phyloP scores from a whole-genome alignment of 2,329 filamentous ascomycete species.

The Coniochaeta sp. region DNA sequence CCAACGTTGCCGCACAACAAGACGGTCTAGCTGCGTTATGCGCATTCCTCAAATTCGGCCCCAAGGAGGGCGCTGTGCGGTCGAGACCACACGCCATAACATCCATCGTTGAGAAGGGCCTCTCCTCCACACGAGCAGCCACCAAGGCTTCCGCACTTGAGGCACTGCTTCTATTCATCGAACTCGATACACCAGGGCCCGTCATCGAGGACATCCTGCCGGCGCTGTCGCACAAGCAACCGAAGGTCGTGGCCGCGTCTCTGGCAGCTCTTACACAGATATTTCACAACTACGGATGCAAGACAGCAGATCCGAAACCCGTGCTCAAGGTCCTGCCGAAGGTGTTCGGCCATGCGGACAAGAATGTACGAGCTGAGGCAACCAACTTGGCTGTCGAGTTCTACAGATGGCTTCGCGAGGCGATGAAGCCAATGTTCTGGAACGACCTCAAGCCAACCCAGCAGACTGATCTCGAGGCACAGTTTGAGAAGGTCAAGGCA shows the following conservation, averaged over 20 bases:
- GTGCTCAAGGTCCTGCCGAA: slow-evolving; percentile 86
- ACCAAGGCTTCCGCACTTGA: slow-evolving; percentile 85
- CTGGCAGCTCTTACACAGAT: slow-evolving; percentile 73
- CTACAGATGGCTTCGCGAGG: slow-evolving; percentile 93
- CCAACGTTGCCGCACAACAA: slow-evolving; percentile 93
- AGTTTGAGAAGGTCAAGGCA: slow-evolving; percentile 89
- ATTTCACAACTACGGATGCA: slow-evolving; percentile 92
- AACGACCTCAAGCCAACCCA: slow-evolving; percentile 90
- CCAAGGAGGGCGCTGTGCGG: slow-evolving; percentile 69
- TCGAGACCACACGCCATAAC: slow-evolving; percentile 69
- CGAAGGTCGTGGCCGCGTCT: slow-evolving; percentile 71
- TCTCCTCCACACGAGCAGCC: slow-evolving; percentile 78
- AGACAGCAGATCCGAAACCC: slow-evolving; percentile 87
- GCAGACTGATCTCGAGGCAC: slow-evolving; percentile 84
- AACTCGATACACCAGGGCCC: slow-evolving; percentile 78
- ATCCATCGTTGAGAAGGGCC: slow-evolving; percentile 83
- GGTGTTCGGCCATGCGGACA: slow-evolving; percentile 92
- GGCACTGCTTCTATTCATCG: slow-evolving; percentile 79
- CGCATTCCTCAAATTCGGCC: slow-evolving; percentile 87
- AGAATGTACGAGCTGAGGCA: slow-evolving; percentile 92
- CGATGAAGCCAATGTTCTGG: slow-evolving; percentile 99
- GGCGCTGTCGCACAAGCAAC: slow-evolving; percentile 77
- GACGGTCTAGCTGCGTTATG: slow-evolving; percentile 85
- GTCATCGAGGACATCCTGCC: slow-evolving; percentile 88
- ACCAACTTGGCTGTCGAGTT: slow-evolving; percentile 88